phyloP scores from a whole-genome alignment of 345 rosid species.

The Trapa incisa region DNA sequence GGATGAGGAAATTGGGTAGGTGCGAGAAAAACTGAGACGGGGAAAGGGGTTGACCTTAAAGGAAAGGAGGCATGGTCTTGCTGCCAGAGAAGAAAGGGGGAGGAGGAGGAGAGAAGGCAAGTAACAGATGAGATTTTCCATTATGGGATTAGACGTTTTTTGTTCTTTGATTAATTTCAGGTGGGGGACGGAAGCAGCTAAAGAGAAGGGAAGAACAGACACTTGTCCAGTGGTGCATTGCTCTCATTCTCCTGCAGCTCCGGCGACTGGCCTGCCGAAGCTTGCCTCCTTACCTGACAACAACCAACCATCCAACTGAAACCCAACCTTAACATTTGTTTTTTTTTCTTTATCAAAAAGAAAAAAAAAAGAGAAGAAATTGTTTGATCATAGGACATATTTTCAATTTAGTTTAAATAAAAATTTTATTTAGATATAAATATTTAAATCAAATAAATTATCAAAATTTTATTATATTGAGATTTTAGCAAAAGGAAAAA shows the following conservation, averaged over 20 bases:
- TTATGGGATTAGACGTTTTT: neutral
- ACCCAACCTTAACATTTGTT: too few species aligned
- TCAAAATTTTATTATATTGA: too few species aligned
- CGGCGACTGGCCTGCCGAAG: too few species aligned
- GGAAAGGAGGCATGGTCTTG: neutral
- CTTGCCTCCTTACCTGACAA: neutral
- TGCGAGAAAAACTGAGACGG: constrained; percentile 1
- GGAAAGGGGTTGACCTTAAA: neutral
- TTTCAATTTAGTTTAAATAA: too few species aligned
- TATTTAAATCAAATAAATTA: too few species aligned
- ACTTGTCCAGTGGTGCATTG: constrained; percentile 12
- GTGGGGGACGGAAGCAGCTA: neutral
- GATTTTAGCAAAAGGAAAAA: too few species aligned
- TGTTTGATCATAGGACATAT: too few species aligned
- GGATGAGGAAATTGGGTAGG: neutral
- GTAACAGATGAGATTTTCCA: neutral
- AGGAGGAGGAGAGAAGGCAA: neutral
- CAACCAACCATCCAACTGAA: too few species aligned
- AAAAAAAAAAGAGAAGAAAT: too few species aligned
- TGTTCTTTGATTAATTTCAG: constrained; percentile 2
- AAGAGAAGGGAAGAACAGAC: constrained; percentile 9
- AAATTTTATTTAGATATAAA: too few species aligned
- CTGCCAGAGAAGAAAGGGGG: neutral
- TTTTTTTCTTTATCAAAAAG: too few species aligned
- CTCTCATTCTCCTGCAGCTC: too few species aligned